Evolutionary conservation across 2,329 filamentous ascomycete genomes (phyloP), one percentile per base, ranked within the genome.

Genomic region (Lomentospora prolificans): DNA sequence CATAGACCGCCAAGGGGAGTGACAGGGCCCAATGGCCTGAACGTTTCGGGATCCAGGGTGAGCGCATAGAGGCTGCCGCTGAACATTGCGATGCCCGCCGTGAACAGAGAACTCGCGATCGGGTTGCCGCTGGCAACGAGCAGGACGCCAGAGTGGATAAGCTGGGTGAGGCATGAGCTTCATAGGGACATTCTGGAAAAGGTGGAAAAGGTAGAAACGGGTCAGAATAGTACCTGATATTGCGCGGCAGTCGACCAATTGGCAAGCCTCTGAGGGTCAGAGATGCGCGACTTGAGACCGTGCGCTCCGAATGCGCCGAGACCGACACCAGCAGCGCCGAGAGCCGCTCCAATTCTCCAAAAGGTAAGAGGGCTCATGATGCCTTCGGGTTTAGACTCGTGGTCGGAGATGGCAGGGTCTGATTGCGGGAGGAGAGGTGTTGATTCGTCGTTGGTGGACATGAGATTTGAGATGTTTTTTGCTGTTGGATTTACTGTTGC

Each of bases 241-340:
- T 87, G 82, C 2, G 84, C 83, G 2, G 83, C 84, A 0, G 83
- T 87, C 9, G 69, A 67, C 77, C 81, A 87, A 64, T 75, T 85
- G 4, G 80, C 77, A 41, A 86, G 66, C 58, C 75, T 75, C 10
- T 72, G 67, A 3, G 83, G 82, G 61, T 86, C 82, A 8, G 75
- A 64, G 44, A 48, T 48, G 60, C 72, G 71, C 58, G 76, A 76
- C 70, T 85, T 86, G 41, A 87, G 71, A 9, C 83, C 83, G 64
- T 87, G 84, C 10, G 83, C 82, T 33, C 84, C 84, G 67, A 87
- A 87, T 0, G 84, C 84, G 30, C 84, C 84, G 56, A 86, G 66
- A 14, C 72, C 73, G 51, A 87, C 83, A 64, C 78, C 77, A 3
- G 77, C 70, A 8, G 82, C 84, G 67, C 82, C 84, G 64, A 78